Percentiles rank a stretch among this genome's conserved stretches.
phyloP scores from a whole-genome alignment of 768 basidiomycete species.

The Multifurca ochricompacta region DNA sequence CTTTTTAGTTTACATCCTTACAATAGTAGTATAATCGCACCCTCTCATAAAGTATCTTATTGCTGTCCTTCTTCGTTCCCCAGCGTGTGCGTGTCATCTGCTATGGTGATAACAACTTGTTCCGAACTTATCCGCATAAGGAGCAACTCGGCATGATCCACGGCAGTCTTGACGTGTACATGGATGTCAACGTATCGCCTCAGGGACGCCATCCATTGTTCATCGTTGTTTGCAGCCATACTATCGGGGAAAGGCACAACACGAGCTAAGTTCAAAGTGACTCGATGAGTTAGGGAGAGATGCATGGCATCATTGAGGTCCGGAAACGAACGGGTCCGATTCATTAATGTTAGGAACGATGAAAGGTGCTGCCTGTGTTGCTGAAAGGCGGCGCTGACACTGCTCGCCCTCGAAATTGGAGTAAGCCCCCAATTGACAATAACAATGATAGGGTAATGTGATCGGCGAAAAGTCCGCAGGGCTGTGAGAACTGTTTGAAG shows the following conservation, averaged over 20 bases:
- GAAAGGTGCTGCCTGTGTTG: constrained; percentile 48
- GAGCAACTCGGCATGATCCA: constrained; percentile 7
- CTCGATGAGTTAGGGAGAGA: constrained; percentile 14
- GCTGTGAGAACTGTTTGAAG: constrained; percentile 38
- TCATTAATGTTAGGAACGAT: constrained; percentile 14
- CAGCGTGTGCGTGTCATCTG: not conserved
- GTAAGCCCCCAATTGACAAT: constrained; percentile 59
- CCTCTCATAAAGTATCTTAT: not conserved
- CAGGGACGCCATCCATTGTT: not conserved
- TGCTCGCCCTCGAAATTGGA: constrained; percentile 20
- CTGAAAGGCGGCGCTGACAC: constrained; percentile 22
- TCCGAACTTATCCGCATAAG: constrained; percentile 11
- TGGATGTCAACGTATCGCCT: constrained; percentile 1
- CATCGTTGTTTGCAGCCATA: not conserved
- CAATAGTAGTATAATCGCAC: not conserved
- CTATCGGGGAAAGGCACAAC: not conserved
- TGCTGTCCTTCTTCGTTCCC: not conserved
- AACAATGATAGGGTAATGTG: constrained; percentile 43
- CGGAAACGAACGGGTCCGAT: not conserved
- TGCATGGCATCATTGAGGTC: not conserved
- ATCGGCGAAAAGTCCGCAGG: constrained; percentile 40
- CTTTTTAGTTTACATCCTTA: constrained; percentile 10
- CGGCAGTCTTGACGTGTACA: constrained; percentile 5
- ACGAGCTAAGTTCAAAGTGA: constrained; percentile 9
- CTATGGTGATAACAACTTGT: constrained; percentile 2